Conservation (phyloP, 2,329 filamentous ascomycete genomes). For the Claviceps arundinis region DNA sequence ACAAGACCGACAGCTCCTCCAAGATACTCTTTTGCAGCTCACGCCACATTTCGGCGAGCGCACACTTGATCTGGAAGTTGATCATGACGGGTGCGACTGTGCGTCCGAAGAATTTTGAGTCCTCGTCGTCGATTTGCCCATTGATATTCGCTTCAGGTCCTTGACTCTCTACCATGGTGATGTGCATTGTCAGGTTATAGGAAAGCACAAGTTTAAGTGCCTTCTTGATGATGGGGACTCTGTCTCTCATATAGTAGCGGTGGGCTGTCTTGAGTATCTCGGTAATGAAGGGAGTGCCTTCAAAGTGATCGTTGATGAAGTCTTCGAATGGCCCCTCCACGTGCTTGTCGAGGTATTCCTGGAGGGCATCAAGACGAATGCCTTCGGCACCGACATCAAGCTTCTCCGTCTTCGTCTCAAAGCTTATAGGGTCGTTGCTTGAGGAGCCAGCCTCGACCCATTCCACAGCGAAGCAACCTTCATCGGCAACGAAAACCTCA, state of each 20-base stretch:
- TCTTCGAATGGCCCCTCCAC: slow-evolving; percentile 84
- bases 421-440: slow-evolving; percentile 60
- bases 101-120: slow-evolving; percentile 80
- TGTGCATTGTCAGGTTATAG: slow-evolving; percentile 89
- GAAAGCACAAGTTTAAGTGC: slow-evolving; percentile 88
- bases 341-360: slow-evolving; percentile 89
- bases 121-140: slow-evolving; percentile 74
- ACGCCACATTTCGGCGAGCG: slow-evolving; percentile 95
- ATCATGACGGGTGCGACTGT: slow-evolving; percentile 95
- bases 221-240: slow-evolving; percentile 82
- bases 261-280: slow-evolving; percentile 94
- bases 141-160: slow-evolving; percentile 65
- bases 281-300: slow-evolving; percentile 87
- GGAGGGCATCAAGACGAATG: slow-evolving; percentile 65
- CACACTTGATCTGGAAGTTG: slow-evolving; percentile 98
- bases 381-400: slow-evolving; percentile 83
- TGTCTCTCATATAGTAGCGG: slow-evolving; percentile 81
- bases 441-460: slow-evolving; percentile 72
- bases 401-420: slow-evolving; percentile 76
- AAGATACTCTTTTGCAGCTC: slow-evolving; percentile 92
- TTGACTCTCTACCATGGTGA: slow-evolving; percentile 86
- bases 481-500: slow-evolving; percentile 83
- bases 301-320: slow-evolving; percentile 92
- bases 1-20: slow-evolving; percentile 81
- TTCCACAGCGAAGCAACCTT: slow-evolving; percentile 84